These are phyloP conservation scores for Ogataea nitratoaversa DNA, from an alignment of 805 yeast genomes.

Conservation along the genomic window DNA sequence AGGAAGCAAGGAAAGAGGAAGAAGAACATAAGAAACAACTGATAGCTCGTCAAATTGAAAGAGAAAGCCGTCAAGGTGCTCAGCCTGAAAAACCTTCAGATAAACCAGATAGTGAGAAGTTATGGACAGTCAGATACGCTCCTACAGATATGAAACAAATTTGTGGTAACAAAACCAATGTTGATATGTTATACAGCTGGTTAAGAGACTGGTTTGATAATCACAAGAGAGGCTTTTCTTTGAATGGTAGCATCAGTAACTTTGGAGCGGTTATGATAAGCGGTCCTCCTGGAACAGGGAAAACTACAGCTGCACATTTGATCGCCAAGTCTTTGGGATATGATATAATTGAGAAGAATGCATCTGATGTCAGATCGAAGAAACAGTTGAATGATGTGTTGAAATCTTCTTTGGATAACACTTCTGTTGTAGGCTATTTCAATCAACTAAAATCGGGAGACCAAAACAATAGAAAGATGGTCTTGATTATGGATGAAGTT, in stretches of 20 bases:
- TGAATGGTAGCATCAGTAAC: constrained; percentile 58
- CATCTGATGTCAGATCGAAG: constrained; percentile 88
- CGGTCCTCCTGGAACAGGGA: constrained; percentile 87
- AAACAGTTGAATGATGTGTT: constrained; percentile 64
- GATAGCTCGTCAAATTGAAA: constrained; percentile 24
- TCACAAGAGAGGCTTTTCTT: constrained; percentile 52
- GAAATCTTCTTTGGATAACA: constrained; percentile 69
- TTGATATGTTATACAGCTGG: constrained; percentile 69
- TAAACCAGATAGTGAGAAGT: constrained; percentile 51
- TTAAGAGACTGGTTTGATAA: constrained; percentile 66
- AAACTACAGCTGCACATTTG: constrained; percentile 77
- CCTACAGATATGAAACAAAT: constrained; percentile 72
- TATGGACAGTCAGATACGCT: constrained; percentile 94
- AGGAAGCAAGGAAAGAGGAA: constrained; percentile 49
- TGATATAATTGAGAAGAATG: constrained; percentile 74
- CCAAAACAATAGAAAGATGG: constrained; percentile 49
- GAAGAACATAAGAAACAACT: constrained; percentile 28
- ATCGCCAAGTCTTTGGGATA: constrained; percentile 66
- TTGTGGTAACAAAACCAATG: constrained; percentile 85
- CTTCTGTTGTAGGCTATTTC: constrained; percentile 79
- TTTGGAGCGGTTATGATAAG: constrained; percentile 81
- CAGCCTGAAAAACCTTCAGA: constrained; percentile 28
- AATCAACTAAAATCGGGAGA: constrained; percentile 26
- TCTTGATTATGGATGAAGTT: constrained; percentile 95
- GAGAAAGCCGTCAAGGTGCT: neutral